phyloP scores from a whole-genome alignment of 176 grass and related monocot species.

The Saccharum officinarum region DNA sequence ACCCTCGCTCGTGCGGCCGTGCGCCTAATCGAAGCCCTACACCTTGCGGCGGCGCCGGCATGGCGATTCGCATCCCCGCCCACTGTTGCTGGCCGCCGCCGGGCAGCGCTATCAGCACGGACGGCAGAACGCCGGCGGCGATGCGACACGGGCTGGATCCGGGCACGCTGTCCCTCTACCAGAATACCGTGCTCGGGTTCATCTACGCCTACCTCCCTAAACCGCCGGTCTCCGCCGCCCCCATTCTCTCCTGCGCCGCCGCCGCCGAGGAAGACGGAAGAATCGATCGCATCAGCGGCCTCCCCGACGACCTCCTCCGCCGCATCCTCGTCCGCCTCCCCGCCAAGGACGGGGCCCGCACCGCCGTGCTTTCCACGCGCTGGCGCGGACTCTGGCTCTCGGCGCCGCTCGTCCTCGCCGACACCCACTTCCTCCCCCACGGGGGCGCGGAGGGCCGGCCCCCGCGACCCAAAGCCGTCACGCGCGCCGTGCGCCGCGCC shows the following conservation, averaged over 20 bases:
- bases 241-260: not conserved
- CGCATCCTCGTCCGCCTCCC: constrained; percentile 9
- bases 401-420: constrained; percentile 32
- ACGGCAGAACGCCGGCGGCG: not conserved
- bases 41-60: not conserved
- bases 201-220: not conserved
- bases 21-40: no score
- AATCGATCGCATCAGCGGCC: constrained; percentile 18
- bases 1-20: no score
- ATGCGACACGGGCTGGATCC: constrained; percentile 28
- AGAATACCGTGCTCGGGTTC: not conserved
- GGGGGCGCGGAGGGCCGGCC: not conserved
- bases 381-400: constrained; percentile 23
- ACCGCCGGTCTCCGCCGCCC: not conserved
- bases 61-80: not conserved
- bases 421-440: constrained; percentile 20
- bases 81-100: not conserved
- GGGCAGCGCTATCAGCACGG: not conserved
- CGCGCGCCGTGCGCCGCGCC: not conserved
- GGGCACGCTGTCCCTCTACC: not conserved
- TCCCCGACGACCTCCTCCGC: constrained; percentile 22
- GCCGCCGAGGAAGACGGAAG: not conserved
- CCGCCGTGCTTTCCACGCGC: constrained; percentile 31
- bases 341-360: constrained; percentile 26
- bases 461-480: not conserved